A percentile compares a stretch with the other conserved stretches of the same genome.
phyloP scores from a whole-genome alignment of 768 basidiomycete species.

The Lentinus tigrinus region DNA sequence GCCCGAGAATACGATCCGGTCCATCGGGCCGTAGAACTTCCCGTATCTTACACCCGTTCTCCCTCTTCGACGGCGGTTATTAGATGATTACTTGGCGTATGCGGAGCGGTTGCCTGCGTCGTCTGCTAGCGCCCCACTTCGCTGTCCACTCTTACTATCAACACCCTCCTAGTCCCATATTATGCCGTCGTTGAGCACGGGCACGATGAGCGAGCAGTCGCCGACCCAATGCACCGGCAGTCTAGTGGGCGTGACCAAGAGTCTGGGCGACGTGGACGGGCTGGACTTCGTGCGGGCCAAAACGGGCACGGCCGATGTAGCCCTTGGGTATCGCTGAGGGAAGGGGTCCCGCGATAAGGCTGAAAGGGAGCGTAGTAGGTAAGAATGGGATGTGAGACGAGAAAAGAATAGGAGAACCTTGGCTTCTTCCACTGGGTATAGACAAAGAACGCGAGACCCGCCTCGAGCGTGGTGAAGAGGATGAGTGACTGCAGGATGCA shows the following conservation, averaged over 20 bases:
- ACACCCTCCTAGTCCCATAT: slow-evolving; percentile 14
- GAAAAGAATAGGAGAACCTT: slow-evolving; percentile 15
- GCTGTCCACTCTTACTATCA: not conserved
- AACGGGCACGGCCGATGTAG: slow-evolving; percentile 18
- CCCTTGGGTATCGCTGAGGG: slow-evolving; percentile 22
- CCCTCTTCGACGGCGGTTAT: no score
- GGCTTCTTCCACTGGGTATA: slow-evolving; percentile 24
- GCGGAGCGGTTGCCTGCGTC: not conserved
- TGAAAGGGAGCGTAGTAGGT: not conserved
- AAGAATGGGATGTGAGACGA: not conserved
- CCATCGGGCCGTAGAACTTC: not conserved
- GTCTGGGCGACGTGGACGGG: slow-evolving; percentile 12
- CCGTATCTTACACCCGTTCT: not conserved
- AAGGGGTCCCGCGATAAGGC: slow-evolving; percentile 16
- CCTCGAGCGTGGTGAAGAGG: slow-evolving; percentile 25
- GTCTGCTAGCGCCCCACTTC: not conserved
- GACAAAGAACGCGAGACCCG: slow-evolving; percentile 22
- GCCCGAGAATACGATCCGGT: no score
- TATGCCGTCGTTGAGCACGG: slow-evolving; percentile 16
- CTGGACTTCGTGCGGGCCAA: slow-evolving; percentile 11
- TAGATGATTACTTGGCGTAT: no score
- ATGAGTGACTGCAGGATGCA: slow-evolving; percentile 18
- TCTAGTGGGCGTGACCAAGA: slow-evolving; percentile 4
- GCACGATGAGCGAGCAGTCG: slow-evolving; percentile 14
- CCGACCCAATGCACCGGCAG: not conserved